phyloP scores from a whole-genome alignment of 208 protist genomes.

The Plasmodiophora brassicae region DNA sequence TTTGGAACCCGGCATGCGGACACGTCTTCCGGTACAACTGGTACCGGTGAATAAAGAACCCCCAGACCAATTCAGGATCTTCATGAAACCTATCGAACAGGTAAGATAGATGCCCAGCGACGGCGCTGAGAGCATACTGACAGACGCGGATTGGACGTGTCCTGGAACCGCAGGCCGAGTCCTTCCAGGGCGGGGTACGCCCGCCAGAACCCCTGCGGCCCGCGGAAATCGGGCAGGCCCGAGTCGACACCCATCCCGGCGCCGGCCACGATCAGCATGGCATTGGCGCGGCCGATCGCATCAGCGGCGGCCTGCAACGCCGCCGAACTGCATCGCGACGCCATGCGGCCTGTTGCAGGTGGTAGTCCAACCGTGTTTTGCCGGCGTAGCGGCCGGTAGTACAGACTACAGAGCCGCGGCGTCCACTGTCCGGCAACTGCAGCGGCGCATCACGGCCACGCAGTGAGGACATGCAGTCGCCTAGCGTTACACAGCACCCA shows the following conservation, averaged over 20 bases:
- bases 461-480: too few relatives aligned
- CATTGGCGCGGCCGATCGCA: neutral
- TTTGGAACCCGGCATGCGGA: slow-evolving; percentile 23
- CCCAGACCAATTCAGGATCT: slow-evolving; percentile 14
- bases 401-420: too few relatives aligned
- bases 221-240: slow-evolving; percentile 23
- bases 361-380: too few relatives aligned
- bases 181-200: neutral
- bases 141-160: neutral
- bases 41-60: slow-evolving; percentile 14
- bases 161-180: neutral
- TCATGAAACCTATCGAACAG: neutral
- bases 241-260: slow-evolving; percentile 3
- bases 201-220: neutral
- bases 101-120: neutral
- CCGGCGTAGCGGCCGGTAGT: too few relatives aligned
- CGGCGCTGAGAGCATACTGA: neutral
- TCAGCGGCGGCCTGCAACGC: neutral
- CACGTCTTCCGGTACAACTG: neutral
- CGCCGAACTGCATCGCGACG: too few relatives aligned
- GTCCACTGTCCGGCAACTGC: too few relatives aligned
- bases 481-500: too few relatives aligned
- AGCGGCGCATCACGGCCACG: too few relatives aligned
- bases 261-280: neutral
- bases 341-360: too few relatives aligned